Percentiles rank a stretch among this genome's conserved stretches.
These are phyloP conservation scores for Sutorius australiensis DNA, from an alignment of 768 basidiomycete genomes.

Conservation along the genomic window DNA sequence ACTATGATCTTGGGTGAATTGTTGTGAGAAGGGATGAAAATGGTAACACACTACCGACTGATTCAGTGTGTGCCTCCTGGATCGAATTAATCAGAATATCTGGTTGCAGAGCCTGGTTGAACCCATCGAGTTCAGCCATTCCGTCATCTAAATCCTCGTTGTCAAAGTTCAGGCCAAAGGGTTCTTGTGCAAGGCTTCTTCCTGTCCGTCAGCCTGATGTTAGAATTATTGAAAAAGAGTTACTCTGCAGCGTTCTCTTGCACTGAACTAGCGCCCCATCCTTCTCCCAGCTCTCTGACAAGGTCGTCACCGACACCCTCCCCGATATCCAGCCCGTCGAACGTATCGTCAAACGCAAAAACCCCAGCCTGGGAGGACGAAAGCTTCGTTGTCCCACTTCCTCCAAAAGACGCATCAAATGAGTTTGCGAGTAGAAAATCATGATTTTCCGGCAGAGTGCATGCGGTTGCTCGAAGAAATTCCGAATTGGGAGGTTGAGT, in stretches of 20 bases:
- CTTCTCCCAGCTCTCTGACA: slow-evolving; percentile 69
- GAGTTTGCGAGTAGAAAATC: slow-evolving; percentile 64
- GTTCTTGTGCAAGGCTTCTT: slow-evolving; percentile 19
- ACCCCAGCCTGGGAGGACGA: slow-evolving; percentile 57
- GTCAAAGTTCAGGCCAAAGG: slow-evolving; percentile 12
- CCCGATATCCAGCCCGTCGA: slow-evolving; percentile 56
- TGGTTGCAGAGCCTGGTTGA: not conserved
- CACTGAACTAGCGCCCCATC: slow-evolving; percentile 45
- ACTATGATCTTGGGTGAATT: slow-evolving; percentile 3
- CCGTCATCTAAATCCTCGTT: slow-evolving; percentile 27
- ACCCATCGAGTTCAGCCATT: slow-evolving; percentile 1
- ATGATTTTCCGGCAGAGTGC: slow-evolving; percentile 71
- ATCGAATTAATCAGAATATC: not conserved
- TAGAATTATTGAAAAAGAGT: not conserved
- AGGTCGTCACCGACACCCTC: slow-evolving; percentile 69
- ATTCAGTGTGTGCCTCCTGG: not conserved
- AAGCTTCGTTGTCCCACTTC: slow-evolving; percentile 29
- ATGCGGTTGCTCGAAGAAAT: slow-evolving; percentile 45
- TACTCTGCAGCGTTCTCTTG: slow-evolving; percentile 16
- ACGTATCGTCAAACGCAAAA: slow-evolving; percentile 51
- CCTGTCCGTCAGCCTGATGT: slow-evolving; percentile 7
- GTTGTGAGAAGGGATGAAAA: not conserved
- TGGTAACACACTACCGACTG: slow-evolving; percentile 8
- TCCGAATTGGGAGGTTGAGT: slow-evolving; percentile 36
- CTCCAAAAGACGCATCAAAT: slow-evolving; percentile 57